Evolutionary conservation across 1,139 yeast species (phyloP).

Genomic region (Geotrichum carabidarum): DNA sequence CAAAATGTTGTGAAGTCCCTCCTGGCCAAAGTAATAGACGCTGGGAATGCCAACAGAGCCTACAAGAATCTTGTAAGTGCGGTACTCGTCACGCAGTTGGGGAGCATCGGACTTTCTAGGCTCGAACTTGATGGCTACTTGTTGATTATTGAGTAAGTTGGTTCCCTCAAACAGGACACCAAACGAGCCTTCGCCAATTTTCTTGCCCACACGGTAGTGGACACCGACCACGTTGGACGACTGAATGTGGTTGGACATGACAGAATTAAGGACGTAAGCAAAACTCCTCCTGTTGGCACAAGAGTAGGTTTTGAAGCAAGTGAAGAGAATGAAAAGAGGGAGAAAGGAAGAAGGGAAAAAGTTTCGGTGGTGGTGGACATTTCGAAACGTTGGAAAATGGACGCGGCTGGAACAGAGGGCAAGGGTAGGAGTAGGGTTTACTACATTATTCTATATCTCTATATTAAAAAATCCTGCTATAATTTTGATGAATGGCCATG

Average conservation of each 20-base stretch:
- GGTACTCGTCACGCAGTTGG: conserved; percentile 89
- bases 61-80: conserved; percentile 82
- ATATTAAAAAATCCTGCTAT: too few species aligned
- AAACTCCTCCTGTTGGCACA: conserved; percentile 1
- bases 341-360: not conserved
- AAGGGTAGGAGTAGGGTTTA: not conserved
- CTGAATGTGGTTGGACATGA: conserved; percentile 34
- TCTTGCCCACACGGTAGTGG: conserved; percentile 92
- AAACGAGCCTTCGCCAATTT: conserved; percentile 97
- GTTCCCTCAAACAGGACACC: conserved; percentile 96
- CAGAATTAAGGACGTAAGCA: not conserved
- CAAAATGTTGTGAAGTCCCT: conserved; percentile 88
- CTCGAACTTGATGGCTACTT: conserved; percentile 70
- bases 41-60: conserved; percentile 85
- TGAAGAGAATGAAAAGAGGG: not conserved
- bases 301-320: not conserved
- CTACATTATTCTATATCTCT: too few species aligned
- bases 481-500: too few species aligned
- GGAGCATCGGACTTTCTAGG: conserved; percentile 97
- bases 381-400: not conserved
- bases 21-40: conserved; percentile 96
- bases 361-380: not conserved
- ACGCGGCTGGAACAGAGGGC: not conserved
- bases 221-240: conserved; percentile 53
- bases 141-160: conserved; percentile 75